Conservation (phyloP, 1,284 basidiomycete genomes). For the Stereum hirsutum region DNA sequence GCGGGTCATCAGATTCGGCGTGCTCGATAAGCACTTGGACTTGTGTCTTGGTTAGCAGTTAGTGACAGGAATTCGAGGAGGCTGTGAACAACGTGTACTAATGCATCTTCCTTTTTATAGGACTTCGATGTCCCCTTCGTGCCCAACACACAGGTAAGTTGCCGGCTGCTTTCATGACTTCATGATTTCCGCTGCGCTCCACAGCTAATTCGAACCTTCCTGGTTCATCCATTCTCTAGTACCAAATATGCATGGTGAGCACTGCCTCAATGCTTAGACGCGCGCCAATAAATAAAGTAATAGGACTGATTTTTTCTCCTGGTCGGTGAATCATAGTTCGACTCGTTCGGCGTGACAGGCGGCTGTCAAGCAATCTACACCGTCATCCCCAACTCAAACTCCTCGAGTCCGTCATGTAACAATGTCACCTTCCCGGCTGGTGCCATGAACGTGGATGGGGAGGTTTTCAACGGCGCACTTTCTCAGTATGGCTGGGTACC, state of each 20-base stretch:
- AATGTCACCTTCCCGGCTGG: slow-evolving; percentile 37
- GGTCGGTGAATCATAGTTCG: slow-evolving; percentile 28
- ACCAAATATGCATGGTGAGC: slow-evolving; percentile 58
- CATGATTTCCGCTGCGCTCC: neutral
- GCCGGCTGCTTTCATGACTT: neutral
- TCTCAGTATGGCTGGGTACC: slow-evolving; percentile 52
- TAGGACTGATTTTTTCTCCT: neutral
- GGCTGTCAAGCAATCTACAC: slow-evolving; percentile 52
- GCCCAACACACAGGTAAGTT: slow-evolving; percentile 38
- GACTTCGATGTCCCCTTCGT: slow-evolving; percentile 49
- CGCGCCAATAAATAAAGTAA: too few relatives aligned
- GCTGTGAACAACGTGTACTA: too few relatives aligned
- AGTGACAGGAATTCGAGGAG: too few relatives aligned
- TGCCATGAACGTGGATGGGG: slow-evolving; percentile 33
- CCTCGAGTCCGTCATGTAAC: slow-evolving; percentile 26
- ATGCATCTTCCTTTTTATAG: too few relatives aligned
- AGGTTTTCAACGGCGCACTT: slow-evolving; percentile 35
- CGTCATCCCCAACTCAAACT: slow-evolving; percentile 28
- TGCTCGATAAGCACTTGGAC: too few relatives aligned
- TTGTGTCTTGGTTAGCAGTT: too few relatives aligned
- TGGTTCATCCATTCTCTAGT: slow-evolving; percentile 21
- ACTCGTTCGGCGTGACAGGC: slow-evolving; percentile 42
- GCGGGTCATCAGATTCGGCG: neutral
- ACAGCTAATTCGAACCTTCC: slow-evolving; percentile 1
- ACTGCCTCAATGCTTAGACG: too few relatives aligned